Conservation (phyloP, 495 filamentous ascomycete genomes). For the Cladorrhinum samala region DNA sequence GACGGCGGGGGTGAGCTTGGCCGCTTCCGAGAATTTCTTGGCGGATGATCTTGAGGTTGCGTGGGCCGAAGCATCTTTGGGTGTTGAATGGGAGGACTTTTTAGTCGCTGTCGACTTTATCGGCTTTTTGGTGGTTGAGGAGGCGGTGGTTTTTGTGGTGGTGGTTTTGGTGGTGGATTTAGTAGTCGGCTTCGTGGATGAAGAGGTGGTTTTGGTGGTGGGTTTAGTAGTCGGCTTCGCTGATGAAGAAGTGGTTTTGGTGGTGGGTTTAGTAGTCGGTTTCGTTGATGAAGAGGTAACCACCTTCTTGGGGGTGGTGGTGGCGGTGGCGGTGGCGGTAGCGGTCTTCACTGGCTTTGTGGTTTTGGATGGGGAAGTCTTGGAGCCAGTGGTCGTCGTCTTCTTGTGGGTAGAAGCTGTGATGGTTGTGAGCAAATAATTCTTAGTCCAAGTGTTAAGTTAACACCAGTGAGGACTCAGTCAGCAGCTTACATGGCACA, state of each 20-base stretch:
- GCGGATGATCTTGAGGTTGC: too few species aligned
- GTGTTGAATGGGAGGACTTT: too few species aligned
- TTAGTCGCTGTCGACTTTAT: background rate
- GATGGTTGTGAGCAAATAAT: background rate
- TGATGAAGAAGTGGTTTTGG: background rate
- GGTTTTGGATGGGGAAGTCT: too few species aligned
- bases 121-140: constrained; percentile 8
- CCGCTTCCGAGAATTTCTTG: constrained; percentile 7
- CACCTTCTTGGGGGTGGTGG: background rate
- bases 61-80: too few species aligned
- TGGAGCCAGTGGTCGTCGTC: background rate
- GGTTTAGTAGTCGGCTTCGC: background rate
- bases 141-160: constrained; percentile 3
- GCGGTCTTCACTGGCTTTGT: too few species aligned
- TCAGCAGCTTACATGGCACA: background rate
- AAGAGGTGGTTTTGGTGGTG: background rate
- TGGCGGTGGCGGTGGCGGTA: background rate
- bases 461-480: too few species aligned
- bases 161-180: constrained; percentile 2
- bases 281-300: background rate
- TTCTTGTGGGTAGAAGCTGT: background rate
- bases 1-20: constrained; percentile 1
- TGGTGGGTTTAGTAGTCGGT: background rate
- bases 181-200: background rate
- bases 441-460: too few species aligned